Evolutionary conservation across 257 asterid genomes (phyloP), one percentile per base, ranked within the genome.

Genomic region (Ajuga chamaepitys): DNA sequence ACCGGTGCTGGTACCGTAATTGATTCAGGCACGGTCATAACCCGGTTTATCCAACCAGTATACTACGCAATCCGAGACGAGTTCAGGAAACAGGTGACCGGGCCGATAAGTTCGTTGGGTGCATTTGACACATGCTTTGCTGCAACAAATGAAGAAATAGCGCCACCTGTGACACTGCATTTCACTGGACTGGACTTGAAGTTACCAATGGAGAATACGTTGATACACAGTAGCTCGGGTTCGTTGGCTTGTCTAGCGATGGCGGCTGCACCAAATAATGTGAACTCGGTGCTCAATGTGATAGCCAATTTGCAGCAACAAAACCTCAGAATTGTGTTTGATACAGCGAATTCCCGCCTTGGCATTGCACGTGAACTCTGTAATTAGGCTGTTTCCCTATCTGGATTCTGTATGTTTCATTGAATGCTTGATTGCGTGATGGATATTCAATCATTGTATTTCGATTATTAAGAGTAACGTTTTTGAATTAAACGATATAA

Each of bases 231-330:
- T 35, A 89, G 95, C 74, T 67, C 88, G 2, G 89, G 95, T n/a
- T 74, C 89, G 10, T 50, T 87, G 72, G 91, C 91, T 28, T 90
- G 97, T 57, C 69, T 90, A 82, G 87, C 97, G 0, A 87, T 90
- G 95, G 97, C 96, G 0, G 86, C 93, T 3, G 86, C 89, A 0
- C 95, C 97, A 1, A 68, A 56, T 45, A 85, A 85, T 52, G 81
- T 82, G 71, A 80, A 89, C 84, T 85, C 95, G 0, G 86, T 75
- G 59, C 74, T 90, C 67, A 90, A 87, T 59, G 86, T 87, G 3
- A 82, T 90, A 22, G 97, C 96, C 72, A 87, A 86, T 81, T 78
- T 87, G 83, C 96, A 90, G 95, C 97, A 90, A 66, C 97, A 90
- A 71, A 90, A 90, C 37, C 80, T 85, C 10, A 82, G 96, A 87